phyloP scores from a whole-genome alignment of 1,139 yeast species.

The Oligophagozyma castellii region DNA sequence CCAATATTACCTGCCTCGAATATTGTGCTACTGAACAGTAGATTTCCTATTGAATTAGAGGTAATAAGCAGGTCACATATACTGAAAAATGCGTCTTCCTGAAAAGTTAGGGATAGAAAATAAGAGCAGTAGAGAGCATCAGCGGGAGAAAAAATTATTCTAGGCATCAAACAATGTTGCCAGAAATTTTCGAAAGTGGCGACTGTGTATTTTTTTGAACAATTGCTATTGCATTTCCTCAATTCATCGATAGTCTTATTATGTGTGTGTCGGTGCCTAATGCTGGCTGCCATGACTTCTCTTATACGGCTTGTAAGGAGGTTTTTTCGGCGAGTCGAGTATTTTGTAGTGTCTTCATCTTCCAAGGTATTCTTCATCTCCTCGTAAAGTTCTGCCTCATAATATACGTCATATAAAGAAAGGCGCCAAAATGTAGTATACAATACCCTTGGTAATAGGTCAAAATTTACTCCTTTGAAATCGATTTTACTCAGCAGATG shows the following conservation, averaged over 20 bases:
- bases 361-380: constrained; percentile 32
- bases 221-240: constrained; percentile 21
- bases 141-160: constrained; percentile 65
- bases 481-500: constrained; percentile 10
- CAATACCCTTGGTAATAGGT: constrained; percentile 31
- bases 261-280: constrained; percentile 22
- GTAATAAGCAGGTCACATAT: constrained; percentile 39
- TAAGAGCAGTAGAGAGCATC: constrained; percentile 68
- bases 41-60: constrained; percentile 38
- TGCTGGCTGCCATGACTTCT: constrained; percentile 22
- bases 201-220: constrained; percentile 10
- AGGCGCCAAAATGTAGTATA: constrained; percentile 63
- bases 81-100: constrained; percentile 27
- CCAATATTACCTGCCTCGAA: constrained; percentile 77
- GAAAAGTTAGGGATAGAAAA: constrained; percentile 42
- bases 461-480: constrained; percentile 26
- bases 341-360: constrained; percentile 19
- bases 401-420: constrained; percentile 60
- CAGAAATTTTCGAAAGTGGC: constrained; percentile 30
- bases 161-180: constrained; percentile 59
- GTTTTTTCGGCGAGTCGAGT: constrained; percentile 10
- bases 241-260: constrained; percentile 20
- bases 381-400: constrained; percentile 37
- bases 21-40: constrained; percentile 59
- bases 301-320: constrained; percentile 12